Percentiles rank a stretch among this genome's conserved stretches.
Conservation (phyloP, 2,329 filamentous ascomycete genomes). For the Xylaria sp. region DNA sequence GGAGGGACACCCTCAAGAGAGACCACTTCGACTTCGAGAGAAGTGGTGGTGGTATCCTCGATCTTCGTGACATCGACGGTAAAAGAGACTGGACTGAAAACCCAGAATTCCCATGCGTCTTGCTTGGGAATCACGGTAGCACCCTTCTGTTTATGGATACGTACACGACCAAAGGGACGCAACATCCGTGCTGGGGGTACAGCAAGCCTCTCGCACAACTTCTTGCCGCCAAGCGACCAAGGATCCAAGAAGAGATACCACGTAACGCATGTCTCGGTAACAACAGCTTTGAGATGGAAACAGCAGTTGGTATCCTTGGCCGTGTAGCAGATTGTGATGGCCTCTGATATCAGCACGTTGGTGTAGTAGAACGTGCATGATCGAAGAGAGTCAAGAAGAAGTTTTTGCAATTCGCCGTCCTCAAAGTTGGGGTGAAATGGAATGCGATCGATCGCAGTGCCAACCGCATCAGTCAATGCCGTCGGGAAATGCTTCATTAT, state of each 20-base stretch:
- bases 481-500: slow-evolving; percentile 25
- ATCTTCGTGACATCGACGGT: slow-evolving; percentile 15
- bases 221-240: slow-evolving; percentile 11
- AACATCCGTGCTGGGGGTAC: slow-evolving; percentile 3
- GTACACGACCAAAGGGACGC: slow-evolving; percentile 17
- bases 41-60: background rate
- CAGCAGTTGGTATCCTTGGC: slow-evolving; percentile 9
- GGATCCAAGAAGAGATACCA: slow-evolving; percentile 26
- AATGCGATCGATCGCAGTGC: slow-evolving; percentile 1
- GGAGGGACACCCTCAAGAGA: slow-evolving; percentile 3
- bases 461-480: slow-evolving; percentile 13
- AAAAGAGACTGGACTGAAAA: slow-evolving; percentile 15
- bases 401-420: background rate
- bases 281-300: slow-evolving; percentile 23
- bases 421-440: slow-evolving; percentile 1
- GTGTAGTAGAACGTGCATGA: slow-evolving; percentile 25
- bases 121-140: slow-evolving; percentile 3
- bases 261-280: slow-evolving; percentile 20
- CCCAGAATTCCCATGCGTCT: slow-evolving; percentile 19
- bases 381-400: slow-evolving; percentile 10
- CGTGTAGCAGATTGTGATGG: slow-evolving; percentile 25
- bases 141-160: background rate
- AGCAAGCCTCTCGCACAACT: slow-evolving; percentile 4
- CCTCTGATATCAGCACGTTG: slow-evolving; percentile 25
- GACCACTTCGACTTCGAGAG: background rate